Evolutionary conservation across 2,329 filamentous ascomycete species (phyloP).

Genomic region (Myotisia sp.): DNA sequence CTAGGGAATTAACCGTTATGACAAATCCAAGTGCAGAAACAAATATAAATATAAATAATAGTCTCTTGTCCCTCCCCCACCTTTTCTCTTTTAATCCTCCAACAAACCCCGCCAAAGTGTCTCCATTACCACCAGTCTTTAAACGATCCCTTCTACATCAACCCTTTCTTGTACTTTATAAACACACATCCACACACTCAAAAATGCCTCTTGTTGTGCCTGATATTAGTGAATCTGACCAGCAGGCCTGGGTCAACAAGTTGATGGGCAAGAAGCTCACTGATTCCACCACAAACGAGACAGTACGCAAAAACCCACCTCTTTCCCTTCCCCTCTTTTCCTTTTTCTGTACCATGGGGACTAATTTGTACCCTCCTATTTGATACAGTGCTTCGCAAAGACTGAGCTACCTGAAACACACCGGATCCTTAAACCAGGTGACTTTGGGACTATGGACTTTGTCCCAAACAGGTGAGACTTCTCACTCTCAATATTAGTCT

Average conservation of each 20-base stretch:
- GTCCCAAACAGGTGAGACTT: constrained; percentile 26
- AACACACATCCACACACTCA: constrained; percentile 1
- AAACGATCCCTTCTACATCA: too few relatives aligned
- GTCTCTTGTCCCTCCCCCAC: neutral
- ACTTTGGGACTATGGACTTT: constrained; percentile 29
- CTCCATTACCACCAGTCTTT: too few relatives aligned
- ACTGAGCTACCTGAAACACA: constrained; percentile 32
- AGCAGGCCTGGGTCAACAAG: constrained; percentile 31
- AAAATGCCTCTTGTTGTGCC: constrained; percentile 37
- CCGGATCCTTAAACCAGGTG: constrained; percentile 29
- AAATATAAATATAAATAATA: too few relatives aligned
- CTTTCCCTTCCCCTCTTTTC: neutral
- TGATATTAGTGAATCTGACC: constrained; percentile 25
- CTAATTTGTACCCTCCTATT: constrained; percentile 5
- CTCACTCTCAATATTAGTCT: neutral
- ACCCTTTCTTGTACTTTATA: too few relatives aligned
- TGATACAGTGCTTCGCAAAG: constrained; percentile 30
- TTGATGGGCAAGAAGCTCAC: constrained; percentile 34
- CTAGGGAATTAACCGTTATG: too few relatives aligned
- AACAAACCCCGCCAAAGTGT: too few relatives aligned
- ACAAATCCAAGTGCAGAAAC: too few relatives aligned
- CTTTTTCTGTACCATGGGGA: neutral
- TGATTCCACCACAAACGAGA: constrained; percentile 18
- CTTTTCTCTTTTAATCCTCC: neutral
- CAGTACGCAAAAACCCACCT: constrained; percentile 1